Evolutionary conservation across 2,329 filamentous ascomycete genomes (phyloP), one percentile per base, ranked within the genome.

Genomic region (Neofusicoccum sp.): DNA sequence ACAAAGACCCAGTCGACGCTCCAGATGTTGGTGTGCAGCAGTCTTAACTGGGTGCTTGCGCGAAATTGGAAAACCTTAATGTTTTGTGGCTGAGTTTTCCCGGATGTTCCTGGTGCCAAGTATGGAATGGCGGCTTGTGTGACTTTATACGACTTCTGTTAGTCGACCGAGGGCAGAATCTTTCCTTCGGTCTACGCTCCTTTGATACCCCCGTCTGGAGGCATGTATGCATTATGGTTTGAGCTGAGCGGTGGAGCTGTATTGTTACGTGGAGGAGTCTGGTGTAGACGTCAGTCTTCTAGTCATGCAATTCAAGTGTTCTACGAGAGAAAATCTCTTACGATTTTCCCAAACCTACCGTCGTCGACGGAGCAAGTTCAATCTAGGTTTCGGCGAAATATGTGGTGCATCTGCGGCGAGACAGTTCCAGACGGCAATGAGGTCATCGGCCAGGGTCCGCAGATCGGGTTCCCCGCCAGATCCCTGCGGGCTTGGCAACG

Each of bases 401-500:
- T 20, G 16, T 9, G n/a, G 40, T n/a, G 14, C 14, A 40, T n/a
- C 14, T 34, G 30, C 28, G 49, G 34, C 49, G 24, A 53, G 34
- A 53, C 34, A 40, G 6, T n/a, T 53, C 16, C 14, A 30, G 26
- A 41, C 51, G 20, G 36, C 20, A 20, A 30, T 58, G 41, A 58
- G 31, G 56, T 58, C 56, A 58, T 58, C 26, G 14, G 41, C 44
- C 54, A 47, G 54, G 54, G 40, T 58, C 53, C 53, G 38, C 53
- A 7, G 30, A 58, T 45, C 30, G 20, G 20, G 20, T 20, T 20
- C 30, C 20, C 31, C 34, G 30, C 20, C 28, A 12, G 20, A 57
- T 57, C 38, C 48, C 33, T 45, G 45, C 44, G n/a, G 44, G n/a
- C 57, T 60, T 60, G 57, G 57, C 57, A 49, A 51, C 57, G 34